phyloP scores from a whole-genome alignment of 805 yeast genomes.

The Blastobotrys parvus region DNA sequence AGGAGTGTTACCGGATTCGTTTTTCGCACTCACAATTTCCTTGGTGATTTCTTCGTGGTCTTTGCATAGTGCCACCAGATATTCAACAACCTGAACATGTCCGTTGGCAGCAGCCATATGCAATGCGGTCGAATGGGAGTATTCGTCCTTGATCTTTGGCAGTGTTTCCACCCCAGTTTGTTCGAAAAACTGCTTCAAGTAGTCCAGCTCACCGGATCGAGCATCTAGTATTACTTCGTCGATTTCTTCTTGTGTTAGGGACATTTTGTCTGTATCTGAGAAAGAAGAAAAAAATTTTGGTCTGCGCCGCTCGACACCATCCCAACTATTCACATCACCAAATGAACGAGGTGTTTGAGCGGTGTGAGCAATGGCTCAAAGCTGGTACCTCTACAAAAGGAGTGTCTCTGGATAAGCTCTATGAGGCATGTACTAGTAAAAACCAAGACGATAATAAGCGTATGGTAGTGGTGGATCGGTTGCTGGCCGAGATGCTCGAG shows the following conservation, averaged over 20 bases:
- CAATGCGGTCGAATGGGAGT: conserved; percentile 62
- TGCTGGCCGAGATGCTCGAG: conserved; percentile 3
- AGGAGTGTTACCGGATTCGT: conserved; percentile 86
- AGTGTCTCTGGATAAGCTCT: neutral
- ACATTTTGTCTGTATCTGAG: neutral
- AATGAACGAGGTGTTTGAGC: conserved; percentile 11
- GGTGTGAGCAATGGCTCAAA: conserved; percentile 13
- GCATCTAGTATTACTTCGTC: conserved; percentile 78
- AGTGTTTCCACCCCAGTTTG: conserved; percentile 19
- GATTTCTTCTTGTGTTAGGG: conserved; percentile 56
- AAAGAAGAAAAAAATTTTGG: neutral
- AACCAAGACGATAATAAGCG: neutral
- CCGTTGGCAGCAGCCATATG: conserved; percentile 98
- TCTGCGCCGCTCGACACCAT: neutral
- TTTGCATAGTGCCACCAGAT: conserved; percentile 34
- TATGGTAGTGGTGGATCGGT: conserved; percentile 1
- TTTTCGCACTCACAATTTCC: conserved; percentile 42
- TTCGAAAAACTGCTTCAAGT: conserved; percentile 60
- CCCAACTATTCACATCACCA: conserved; percentile 1
- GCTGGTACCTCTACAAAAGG: neutral
- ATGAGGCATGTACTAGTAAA: neutral
- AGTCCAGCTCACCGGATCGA: conserved; percentile 78
- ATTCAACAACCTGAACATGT: conserved; percentile 58
- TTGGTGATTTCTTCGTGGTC: conserved; percentile 30
- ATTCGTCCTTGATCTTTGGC: conserved; percentile 50